Percentiles rank a stretch among this genome's conserved stretches.
Conservation (phyloP, 768 basidiomycete genomes). For the Gloeopeniophorella convolvens region DNA sequence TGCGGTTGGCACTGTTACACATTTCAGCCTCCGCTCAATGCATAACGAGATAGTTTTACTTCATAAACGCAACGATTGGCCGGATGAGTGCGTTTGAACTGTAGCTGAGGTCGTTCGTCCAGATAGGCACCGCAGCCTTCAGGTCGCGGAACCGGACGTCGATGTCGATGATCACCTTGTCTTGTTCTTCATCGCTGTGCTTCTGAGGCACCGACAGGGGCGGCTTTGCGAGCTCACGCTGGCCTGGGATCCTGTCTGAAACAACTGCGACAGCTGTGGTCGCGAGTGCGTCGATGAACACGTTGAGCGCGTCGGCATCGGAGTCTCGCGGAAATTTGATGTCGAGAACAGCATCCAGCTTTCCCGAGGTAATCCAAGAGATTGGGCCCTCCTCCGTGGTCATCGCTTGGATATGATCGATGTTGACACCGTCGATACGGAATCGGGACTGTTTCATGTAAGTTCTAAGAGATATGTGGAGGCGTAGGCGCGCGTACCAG, state of each 20-base stretch:
- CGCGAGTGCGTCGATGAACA: conserved; percentile 86
- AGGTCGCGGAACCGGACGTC: conserved; percentile 92
- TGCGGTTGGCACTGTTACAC: conserved; percentile 72
- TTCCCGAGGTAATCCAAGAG: conserved; percentile 97
- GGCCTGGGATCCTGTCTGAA: conserved; percentile 73
- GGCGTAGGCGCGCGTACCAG: conserved; percentile 2
- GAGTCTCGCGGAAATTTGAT: conserved; percentile 92
- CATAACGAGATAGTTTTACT: conserved; percentile 44
- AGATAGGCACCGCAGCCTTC: conserved; percentile 92
- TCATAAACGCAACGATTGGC: conserved; percentile 98
- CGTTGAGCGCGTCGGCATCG: conserved; percentile 63
- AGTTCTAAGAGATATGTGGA: neutral
- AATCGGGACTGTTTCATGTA: conserved; percentile 66
- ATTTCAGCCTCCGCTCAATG: conserved; percentile 9
- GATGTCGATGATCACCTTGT: conserved; percentile 76
- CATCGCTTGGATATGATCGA: conserved; percentile 89
- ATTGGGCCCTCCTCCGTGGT: conserved; percentile 82
- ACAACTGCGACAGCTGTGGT: conserved; percentile 47
- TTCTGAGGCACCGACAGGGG: conserved; percentile 67
- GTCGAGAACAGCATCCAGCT: conserved; percentile 93
- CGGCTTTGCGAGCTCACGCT: conserved; percentile 80
- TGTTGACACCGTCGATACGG: conserved; percentile 92
- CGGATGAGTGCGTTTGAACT: conserved; percentile 89
- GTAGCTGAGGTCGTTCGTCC: conserved; percentile 82
- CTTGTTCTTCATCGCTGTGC: conserved; percentile 32